Conservation (phyloP, 495 filamentous ascomycete genomes). For the Talaromyces liani region DNA sequence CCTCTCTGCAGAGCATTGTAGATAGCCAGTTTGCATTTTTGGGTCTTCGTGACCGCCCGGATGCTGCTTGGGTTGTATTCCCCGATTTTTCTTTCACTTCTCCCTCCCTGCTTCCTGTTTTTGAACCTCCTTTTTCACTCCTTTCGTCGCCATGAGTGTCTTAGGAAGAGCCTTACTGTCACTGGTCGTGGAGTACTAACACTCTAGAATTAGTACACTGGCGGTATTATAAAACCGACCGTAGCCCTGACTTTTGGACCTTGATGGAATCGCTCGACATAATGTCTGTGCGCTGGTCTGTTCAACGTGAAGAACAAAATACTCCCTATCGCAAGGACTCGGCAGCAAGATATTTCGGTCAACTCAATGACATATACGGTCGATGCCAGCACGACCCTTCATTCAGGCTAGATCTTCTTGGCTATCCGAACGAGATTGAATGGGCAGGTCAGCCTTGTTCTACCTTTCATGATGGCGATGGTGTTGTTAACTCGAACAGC, state of each 20-base stretch:
- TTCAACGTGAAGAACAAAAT: not conserved
- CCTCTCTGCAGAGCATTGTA: not conserved
- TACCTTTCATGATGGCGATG: not conserved
- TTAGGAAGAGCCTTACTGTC: not conserved
- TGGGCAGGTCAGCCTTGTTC: not conserved
- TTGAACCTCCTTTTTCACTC: not conserved
- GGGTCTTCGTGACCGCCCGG: conserved; percentile 1
- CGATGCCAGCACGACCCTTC: not conserved
- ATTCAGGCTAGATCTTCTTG: not conserved
- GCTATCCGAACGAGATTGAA: not conserved
- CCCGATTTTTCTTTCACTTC: too few species aligned
- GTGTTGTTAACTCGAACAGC: not conserved
- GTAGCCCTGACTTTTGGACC: not conserved
- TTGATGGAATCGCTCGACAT: not conserved
- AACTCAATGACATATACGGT: not conserved
- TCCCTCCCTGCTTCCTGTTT: not conserved
- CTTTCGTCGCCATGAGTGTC: too few species aligned
- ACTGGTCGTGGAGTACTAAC: not conserved
- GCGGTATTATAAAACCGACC: not conserved
- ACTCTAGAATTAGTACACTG: not conserved
- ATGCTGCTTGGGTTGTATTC: not conserved
- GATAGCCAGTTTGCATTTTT: conserved; percentile 11
- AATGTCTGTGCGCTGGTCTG: not conserved
- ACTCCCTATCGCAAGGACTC: not conserved
- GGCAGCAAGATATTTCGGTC: not conserved